Evolutionary conservation across 768 basidiomycete species (phyloP), one percentile per base, ranked within the genome.

Genomic region (Leccinum variicolor): DNA sequence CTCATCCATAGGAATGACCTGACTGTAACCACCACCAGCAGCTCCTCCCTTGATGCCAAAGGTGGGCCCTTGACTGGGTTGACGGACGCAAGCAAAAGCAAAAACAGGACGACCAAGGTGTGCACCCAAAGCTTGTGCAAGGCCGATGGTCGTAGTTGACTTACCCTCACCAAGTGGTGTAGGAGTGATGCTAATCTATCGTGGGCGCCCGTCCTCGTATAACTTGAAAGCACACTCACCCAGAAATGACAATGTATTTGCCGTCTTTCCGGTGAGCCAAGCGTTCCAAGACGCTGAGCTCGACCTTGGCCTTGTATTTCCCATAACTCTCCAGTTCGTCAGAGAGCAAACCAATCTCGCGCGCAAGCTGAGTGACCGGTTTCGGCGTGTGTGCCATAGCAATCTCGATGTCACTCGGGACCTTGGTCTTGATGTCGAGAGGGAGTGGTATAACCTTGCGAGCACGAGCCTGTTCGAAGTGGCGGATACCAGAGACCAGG

Each of bases 1-100:
- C 78, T 98, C 96, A 68, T 98, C 96, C 96, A 98, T 98, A 43
- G 96, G 96, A 75, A 98, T 98, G 67, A 99, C 92, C 70, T 97
- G 95, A 70, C 92, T 94, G 78, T 98, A 99, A 53, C 96, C 96
- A 59, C 96, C 96, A 41, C 97, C 96, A 43, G 96, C 96, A 36
- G 96, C 96, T 66, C 96, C 97, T 64, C 96, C 96, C 75, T 99
- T 99, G 79, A 99, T 97, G 64, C 96, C 96, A 71, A 98, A 99
- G 0, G 96, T 98, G 33, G 96, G 96, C 13, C 97, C 96, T 74
- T 99, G 96, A 76, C 93, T 94, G 4, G 97, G 97, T 70, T 99
- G 97, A 55, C 96, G 89, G 23, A 98, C 94, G 72, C 94, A 97
- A 48, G 97, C 96, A 72, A 97, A 98, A 10, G 94, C 83, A n/a